Conservation (phyloP, 2,329 filamentous ascomycete species). For the Epichloe bromicola region DNA sequence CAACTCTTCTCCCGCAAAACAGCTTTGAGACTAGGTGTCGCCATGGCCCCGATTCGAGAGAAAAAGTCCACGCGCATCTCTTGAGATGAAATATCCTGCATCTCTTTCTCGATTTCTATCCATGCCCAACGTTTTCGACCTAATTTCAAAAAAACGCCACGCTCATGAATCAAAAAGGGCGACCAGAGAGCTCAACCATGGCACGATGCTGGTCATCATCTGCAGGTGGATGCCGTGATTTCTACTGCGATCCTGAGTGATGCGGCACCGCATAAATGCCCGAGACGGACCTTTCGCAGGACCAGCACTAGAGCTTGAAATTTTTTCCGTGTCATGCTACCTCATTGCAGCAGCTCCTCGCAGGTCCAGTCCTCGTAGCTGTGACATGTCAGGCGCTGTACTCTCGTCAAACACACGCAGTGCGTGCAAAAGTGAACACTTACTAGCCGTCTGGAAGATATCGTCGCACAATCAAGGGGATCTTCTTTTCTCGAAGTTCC, state of each 20-base stretch:
- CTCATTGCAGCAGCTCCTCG: slow-evolving; percentile 70
- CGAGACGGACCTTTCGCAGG: not conserved
- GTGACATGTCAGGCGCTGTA: slow-evolving; percentile 8
- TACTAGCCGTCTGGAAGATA: slow-evolving; percentile 96
- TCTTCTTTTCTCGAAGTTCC: slow-evolving; percentile 96
- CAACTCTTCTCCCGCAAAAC: not conserved
- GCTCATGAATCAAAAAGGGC: slow-evolving; percentile 21
- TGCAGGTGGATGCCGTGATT: not conserved
- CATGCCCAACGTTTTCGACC: slow-evolving; percentile 15
- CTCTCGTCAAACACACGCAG: too few relatives aligned
- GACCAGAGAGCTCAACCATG: slow-evolving; percentile 3
- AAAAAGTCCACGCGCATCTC: not conserved
- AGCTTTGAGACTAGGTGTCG: not conserved
- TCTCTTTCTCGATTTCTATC: slow-evolving; percentile 7
- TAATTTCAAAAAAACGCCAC: slow-evolving; percentile 21
- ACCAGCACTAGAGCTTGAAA: slow-evolving; percentile 8
- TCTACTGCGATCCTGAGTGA: not conserved
- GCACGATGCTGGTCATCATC: not conserved
- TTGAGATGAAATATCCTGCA: not conserved
- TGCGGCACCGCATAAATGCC: not conserved
- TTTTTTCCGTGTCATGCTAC: not conserved
- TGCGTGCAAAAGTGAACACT: slow-evolving; percentile 25
- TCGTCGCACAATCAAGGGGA: slow-evolving; percentile 83
- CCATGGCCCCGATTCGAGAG: too few relatives aligned
- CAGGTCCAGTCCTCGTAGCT: slow-evolving; percentile 99